Conservation (phyloP, 495 filamentous ascomycete species). For the Umbilicaria muhlenbergii region DNA sequence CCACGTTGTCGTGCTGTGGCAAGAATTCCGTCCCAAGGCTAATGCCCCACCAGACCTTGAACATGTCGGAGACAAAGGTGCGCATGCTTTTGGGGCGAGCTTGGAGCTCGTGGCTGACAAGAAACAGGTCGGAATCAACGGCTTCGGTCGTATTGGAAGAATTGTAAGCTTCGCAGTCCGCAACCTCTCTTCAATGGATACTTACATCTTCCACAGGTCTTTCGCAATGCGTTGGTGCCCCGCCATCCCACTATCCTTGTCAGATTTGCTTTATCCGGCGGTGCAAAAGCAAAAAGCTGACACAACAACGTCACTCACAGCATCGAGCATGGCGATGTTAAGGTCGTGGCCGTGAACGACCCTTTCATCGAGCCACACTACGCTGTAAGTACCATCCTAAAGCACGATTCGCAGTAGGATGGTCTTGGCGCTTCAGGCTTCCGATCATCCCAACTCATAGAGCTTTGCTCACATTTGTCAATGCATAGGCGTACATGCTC, state of each 20-base stretch:
- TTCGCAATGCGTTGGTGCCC: slow-evolving; percentile 60
- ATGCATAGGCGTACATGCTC: slow-evolving; percentile 84
- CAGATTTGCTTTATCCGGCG: slow-evolving; percentile 9
- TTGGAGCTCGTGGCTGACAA: too few species aligned
- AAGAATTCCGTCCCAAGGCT: too few species aligned
- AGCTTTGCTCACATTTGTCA: slow-evolving; percentile 7
- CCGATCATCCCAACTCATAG: not conserved
- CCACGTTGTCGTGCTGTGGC: too few species aligned
- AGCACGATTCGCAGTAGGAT: too few species aligned
- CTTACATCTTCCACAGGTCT: slow-evolving; percentile 33
- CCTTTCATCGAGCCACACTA: slow-evolving; percentile 98
- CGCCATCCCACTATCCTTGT: slow-evolving; percentile 5
- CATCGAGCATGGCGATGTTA: slow-evolving; percentile 66
- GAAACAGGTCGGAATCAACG: slow-evolving; percentile 82
- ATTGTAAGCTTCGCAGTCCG: slow-evolving; percentile 44
- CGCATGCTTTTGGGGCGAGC: slow-evolving; percentile 16
- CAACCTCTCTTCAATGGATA: not conserved
- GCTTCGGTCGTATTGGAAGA: slow-evolving; percentile 97
- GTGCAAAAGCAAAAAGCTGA: slow-evolving; percentile 7
- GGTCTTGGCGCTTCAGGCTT: not conserved
- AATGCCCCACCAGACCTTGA: too few species aligned
- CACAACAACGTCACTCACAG: slow-evolving; percentile 36
- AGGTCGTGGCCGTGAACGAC: slow-evolving; percentile 95
- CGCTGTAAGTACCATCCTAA: slow-evolving; percentile 52
- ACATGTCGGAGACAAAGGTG: slow-evolving; percentile 19